Base-by-base conservation (phyloP, 306 rosid genomes). In the Benincasa hispida region DNA sequence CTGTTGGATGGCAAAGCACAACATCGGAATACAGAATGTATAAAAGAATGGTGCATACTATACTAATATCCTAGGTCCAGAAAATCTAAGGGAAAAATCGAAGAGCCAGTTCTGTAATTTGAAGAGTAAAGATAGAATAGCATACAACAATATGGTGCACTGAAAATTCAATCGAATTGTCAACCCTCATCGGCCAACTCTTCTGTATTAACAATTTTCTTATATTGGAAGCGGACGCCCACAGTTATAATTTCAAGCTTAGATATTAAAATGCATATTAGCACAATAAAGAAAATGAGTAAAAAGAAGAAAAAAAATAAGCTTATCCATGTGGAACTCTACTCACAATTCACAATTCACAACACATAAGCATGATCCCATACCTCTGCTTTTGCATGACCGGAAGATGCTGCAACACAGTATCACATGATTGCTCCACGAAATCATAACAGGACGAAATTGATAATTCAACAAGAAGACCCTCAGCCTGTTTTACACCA, bases 371-470 rank as follows among this genome's bases (percentile, higher is more conserved):
- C 54, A 68, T 42, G 74, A 67, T 22, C 21, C 22, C 19, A 17
- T 81, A 94, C 98, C 97, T 89, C 78, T 82, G 74, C 72, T 90
- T 94, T 85, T 92, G 96, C 89, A 94, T 79, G 28, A 82, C 81
- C 17, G 96, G 76, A 76, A 94, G 96, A 82, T 88, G 90, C 70
- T 89, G 90, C 89, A 84, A 61, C 48, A 92, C 91, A 74, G 86
- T 61, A 60, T 92, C 99, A 83, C 99, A 92, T 13, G 87, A 83
- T 37, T 81, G 81, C 82, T 90, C 97, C 68, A 94, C 86, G 34
- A 87, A 94, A 86, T 94, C 98, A 81, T 94, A 94, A 86, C 95
- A 92, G 70, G 91, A 83, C 2, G 89, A 92, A 39, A 88, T 65
- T 10, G 82, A 87, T 88, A 92, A 69, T 84, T 94, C 99, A n/a